Conservation (phyloP, 768 basidiomycete species). For the Lentinula lateritia region DNA sequence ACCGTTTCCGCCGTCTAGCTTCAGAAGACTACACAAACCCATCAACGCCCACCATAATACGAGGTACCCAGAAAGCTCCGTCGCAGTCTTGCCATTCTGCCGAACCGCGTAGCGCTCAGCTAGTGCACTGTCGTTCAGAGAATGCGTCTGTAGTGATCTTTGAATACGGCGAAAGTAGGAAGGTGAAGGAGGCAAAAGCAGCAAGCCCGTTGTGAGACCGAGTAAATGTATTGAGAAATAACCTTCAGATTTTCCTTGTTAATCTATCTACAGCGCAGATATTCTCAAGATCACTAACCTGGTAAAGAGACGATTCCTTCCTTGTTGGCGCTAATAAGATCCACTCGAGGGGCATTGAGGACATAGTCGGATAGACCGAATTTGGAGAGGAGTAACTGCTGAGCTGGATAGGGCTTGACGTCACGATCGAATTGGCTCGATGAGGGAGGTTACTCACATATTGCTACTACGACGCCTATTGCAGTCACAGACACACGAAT, state of each 20-base stretch:
- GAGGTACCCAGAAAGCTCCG: slow-evolving; percentile 72
- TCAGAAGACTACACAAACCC: slow-evolving; percentile 2
- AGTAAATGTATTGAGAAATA: slow-evolving; percentile 89
- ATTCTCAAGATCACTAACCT: slow-evolving; percentile 31
- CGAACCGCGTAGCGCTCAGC: slow-evolving; percentile 31
- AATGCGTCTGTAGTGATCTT: slow-evolving; percentile 19
- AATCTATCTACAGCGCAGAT: not conserved
- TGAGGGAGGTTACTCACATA: slow-evolving; percentile 34
- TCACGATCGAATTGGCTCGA: not conserved
- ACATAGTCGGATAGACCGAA: slow-evolving; percentile 58
- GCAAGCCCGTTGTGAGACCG: slow-evolving; percentile 75
- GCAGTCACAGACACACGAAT: slow-evolving; percentile 49
- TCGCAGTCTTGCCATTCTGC: slow-evolving; percentile 67
- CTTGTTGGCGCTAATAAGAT: slow-evolving; percentile 77
- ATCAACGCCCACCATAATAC: slow-evolving; percentile 67
- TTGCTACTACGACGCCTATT: slow-evolving; percentile 55
- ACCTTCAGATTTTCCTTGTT: slow-evolving; percentile 37
- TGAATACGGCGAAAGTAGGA: slow-evolving; percentile 61
- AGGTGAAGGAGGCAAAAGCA: slow-evolving; percentile 75
- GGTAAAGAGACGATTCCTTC: slow-evolving; percentile 83
- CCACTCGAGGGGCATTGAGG: slow-evolving; percentile 55
- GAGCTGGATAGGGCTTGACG: slow-evolving; percentile 40
- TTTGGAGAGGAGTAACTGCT: slow-evolving; percentile 59
- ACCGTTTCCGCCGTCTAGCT: slow-evolving; percentile 22
- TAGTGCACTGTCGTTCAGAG: slow-evolving; percentile 9